Evolutionary conservation across 1,139 yeast species (phyloP), one percentile per base, ranked within the genome.

Genomic region (Candida gigantensis): DNA sequence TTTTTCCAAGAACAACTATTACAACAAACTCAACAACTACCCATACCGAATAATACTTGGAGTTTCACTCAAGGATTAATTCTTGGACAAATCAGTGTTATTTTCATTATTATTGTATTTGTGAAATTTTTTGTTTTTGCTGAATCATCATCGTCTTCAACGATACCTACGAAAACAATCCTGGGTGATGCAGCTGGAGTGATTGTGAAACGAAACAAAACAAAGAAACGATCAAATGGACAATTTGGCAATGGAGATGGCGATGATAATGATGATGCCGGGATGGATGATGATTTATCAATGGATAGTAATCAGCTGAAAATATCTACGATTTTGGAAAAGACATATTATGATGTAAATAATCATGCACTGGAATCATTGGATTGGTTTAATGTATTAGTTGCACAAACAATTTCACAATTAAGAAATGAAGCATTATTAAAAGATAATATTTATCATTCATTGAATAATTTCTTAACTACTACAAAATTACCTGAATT

Each of bases 301-400:
- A n/a, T 42, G 23, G 39, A 32, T 16, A 46, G 43, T 11, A 40
- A 45, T 23, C 3, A 11, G 21, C 36, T 50, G 3, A 57, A 51
- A 28, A 47, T 58, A 5, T 37, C 52, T 51, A 49, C 81, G 0
- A 86, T 90, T 19, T 66, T 92, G 35, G 97, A 90, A 48, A 90
- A 89, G 53, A 89, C 97, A 0, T 89, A 88, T 55, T 94, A 94
- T 58, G 88, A 92, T 54, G 97, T 92, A 1, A 80, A 82, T 30
- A 81, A 81, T 16, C 98, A 94, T 57, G 70, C 83, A 3, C 77
- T 97, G 0, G 99, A 92, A 63, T 84, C 96, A 0, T 65, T 92
- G 39, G 98, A 92, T 58, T 92, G 99, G 98, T 88, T 92, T 57
- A 92, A 92, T 51, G 97, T 92, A 1, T 68, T 92, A 32, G 76